phyloP scores from a whole-genome alignment of 2,329 filamentous ascomycete species.

The Calonectria naviculata region DNA sequence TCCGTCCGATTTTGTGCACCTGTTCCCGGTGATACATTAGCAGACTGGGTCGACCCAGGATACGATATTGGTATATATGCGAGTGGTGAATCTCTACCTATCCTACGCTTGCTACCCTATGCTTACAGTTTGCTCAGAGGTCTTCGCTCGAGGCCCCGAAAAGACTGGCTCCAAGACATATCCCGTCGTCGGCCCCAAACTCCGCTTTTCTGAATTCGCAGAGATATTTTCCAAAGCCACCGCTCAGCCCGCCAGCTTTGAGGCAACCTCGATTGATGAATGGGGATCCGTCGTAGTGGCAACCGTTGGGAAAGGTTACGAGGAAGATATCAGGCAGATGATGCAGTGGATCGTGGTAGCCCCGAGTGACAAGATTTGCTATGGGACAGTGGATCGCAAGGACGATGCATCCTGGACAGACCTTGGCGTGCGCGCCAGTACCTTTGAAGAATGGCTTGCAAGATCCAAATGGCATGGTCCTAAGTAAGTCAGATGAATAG shows the following conservation, averaged over 20 bases:
- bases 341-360: slow-evolving; percentile 30
- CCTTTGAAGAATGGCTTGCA: slow-evolving; percentile 24
- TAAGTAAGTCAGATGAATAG: background rate
- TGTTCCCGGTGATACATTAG: slow-evolving; percentile 2
- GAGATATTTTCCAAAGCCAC: slow-evolving; percentile 17
- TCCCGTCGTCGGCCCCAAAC: slow-evolving; percentile 20
- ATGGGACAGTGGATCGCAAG: background rate
- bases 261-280: slow-evolving; percentile 14
- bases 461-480: slow-evolving; percentile 13
- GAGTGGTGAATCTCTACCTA: slow-evolving; percentile 5
- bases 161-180: slow-evolving; percentile 28
- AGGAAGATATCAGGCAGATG: slow-evolving; percentile 31
- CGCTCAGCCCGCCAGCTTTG: slow-evolving; percentile 13
- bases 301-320: slow-evolving; percentile 20
- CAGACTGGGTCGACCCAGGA: slow-evolving; percentile 26
- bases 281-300: slow-evolving; percentile 11
- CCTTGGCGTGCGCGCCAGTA: slow-evolving; percentile 19
- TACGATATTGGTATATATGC: slow-evolving; percentile 26
- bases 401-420: slow-evolving; percentile 18
- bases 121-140: slow-evolving; percentile 13
- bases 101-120: background rate
- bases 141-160: slow-evolving; percentile 16
- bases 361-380: slow-evolving; percentile 20
- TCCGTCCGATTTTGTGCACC: slow-evolving; percentile 26
- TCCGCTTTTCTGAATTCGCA: slow-evolving; percentile 19